Base-by-base conservation (phyloP, 75 land plant genomes). In the Sequoiadendron giganteum region DNA sequence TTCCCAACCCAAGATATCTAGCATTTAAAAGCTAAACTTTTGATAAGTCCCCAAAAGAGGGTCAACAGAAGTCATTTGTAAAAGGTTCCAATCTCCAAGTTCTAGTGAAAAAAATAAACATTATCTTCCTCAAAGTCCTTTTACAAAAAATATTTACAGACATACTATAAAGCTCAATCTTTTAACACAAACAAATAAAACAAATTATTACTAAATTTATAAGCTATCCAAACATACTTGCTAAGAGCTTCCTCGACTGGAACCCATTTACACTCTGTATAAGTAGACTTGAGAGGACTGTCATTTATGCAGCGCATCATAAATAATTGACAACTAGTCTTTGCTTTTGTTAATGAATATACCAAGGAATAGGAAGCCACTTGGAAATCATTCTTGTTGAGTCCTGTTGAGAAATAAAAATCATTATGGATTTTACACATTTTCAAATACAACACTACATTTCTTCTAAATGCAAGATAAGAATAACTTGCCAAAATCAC, bases 301-400 rank as follows among this genome's bases (percentile, higher is more conserved):
- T 42, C 70, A 68, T 90, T 52, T 3, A 45, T 84, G 54, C 90
- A 90, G 54, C 88, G 89, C 89, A 94, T 89, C 3, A 91, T 86
- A 48, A 88, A 94, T 80, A 94, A 87, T n/a, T 86, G 73, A 87
- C 90, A 34, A 49, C 87, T 87, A 48, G 91, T 47, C 85, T 88
- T 92, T 86, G 88, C 91, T 87, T 89, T 90, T 75, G 85, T 92
- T 30, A 89, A 77, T 39, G 95, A 94, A 75, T 94, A 92, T 25
- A 86, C 90, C 85, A 68, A 45, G 78, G 91, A 88, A 16, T 55
- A 76, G 19, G 83, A 89, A 52, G 89, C 72, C 49, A 91, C 85
- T 25, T 10, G 30, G 16, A 94, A 90, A 86, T 88, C 85, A 19
- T 42, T 52, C 28, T 84, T 52, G 58, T 85, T 65, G 82, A 92